Percentiles rank a stretch among this genome's conserved stretches.
Evolutionary conservation across 805 yeast species (phyloP).

Genomic region (Candida ovalis): DNA sequence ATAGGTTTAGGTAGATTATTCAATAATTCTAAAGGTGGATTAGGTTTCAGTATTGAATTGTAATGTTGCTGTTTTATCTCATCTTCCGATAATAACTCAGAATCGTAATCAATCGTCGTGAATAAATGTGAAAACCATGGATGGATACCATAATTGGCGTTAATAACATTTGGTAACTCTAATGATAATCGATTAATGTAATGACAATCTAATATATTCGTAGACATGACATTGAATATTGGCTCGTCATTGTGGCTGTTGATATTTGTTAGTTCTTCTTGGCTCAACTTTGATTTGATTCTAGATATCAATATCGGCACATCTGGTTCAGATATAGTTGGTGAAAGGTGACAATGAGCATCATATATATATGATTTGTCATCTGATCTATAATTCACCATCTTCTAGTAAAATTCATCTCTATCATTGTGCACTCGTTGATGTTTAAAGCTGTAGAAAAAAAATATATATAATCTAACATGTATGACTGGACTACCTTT

Average conservation of each 20-base stretch:
- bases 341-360: conserved; percentile 39
- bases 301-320: conserved; percentile 4
- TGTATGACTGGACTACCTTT: no score
- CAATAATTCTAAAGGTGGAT: conserved; percentile 37
- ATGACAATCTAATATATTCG: conserved; percentile 37
- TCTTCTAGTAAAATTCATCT: no score
- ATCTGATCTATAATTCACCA: not conserved
- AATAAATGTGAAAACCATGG: conserved; percentile 88
- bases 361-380: conserved; percentile 28
- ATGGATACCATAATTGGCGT: conserved; percentile 70
- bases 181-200: conserved; percentile 22
- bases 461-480: no score
- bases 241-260: not conserved
- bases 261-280: not conserved
- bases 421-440: no score
- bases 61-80: conserved; percentile 54
- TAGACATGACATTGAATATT: conserved; percentile 43
- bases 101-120: conserved; percentile 24
- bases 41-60: conserved; percentile 41
- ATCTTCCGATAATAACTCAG: conserved; percentile 6
- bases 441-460: no score
- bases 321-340: conserved; percentile 11
- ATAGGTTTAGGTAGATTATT: conserved; percentile 60
- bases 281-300: conserved; percentile 2
- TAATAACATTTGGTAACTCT: conserved; percentile 20